Evolutionary conservation across 2,329 filamentous ascomycete species (phyloP).

Genomic region (Claviceps purpurea): DNA sequence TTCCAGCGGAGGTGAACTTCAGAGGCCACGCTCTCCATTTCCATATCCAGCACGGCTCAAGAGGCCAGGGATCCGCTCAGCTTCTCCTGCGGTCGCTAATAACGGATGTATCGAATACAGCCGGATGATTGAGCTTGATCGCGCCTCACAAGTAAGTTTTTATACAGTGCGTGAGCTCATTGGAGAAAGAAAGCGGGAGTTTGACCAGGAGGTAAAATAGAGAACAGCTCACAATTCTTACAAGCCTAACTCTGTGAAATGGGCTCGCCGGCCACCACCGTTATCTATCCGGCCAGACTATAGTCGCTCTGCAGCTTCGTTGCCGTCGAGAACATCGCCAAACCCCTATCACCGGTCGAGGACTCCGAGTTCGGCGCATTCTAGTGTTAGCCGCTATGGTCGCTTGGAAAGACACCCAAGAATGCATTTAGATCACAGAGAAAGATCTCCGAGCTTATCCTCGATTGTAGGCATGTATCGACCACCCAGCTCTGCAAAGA

Average conservation of each 20-base stretch:
- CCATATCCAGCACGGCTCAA: slow-evolving; percentile 44
- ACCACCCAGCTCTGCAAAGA: slow-evolving; percentile 14
- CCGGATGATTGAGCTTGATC: slow-evolving; percentile 36
- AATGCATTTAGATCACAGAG: slow-evolving; percentile 23
- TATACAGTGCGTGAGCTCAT: neutral
- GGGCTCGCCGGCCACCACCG: slow-evolving; percentile 23
- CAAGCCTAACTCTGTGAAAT: slow-evolving; percentile 23
- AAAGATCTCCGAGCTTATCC: slow-evolving; percentile 33
- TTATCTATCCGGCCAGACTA: slow-evolving; percentile 25
- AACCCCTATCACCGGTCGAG: slow-evolving; percentile 16
- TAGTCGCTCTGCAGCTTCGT: slow-evolving; percentile 27
- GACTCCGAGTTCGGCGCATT: slow-evolving; percentile 23
- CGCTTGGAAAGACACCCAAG: slow-evolving; percentile 20
- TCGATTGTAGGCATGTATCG: slow-evolving; percentile 37
- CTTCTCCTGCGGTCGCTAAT: slow-evolving; percentile 36
- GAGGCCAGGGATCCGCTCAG: slow-evolving; percentile 35
- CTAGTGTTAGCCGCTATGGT: slow-evolving; percentile 11
- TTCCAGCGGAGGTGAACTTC: slow-evolving; percentile 26
- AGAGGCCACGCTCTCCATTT: slow-evolving; percentile 44
- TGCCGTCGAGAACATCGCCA: slow-evolving; percentile 20
- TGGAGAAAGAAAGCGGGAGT: neutral
- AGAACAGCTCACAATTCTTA: slow-evolving; percentile 30
- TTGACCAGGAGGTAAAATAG: slow-evolving; percentile 17
- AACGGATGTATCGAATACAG: slow-evolving; percentile 34
- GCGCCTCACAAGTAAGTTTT: slow-evolving; percentile 29